Base-by-base conservation (phyloP, 345 rosid species). In the Mangifera indica region DNA sequence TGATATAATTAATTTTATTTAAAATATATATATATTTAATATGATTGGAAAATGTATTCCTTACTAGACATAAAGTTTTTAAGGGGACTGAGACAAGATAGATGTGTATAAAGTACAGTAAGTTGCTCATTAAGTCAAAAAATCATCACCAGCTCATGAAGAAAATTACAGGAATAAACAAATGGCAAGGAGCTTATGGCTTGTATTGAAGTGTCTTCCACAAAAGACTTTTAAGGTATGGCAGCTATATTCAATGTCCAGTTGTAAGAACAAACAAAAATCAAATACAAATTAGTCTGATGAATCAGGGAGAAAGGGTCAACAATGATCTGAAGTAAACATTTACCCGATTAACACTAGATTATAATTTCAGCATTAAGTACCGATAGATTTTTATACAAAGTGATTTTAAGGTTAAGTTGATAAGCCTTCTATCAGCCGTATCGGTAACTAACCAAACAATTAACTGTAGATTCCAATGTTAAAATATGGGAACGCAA, bases 391-490 rank as follows among this genome's bases (percentile, higher is more conserved):
- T 37, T 3, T 5, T 34, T 34, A 34, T 34, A 34, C 40, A 37
- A 37, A 37, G 42, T 37, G 42, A 37, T 37, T 37, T 37, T 42
- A 34, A 17, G 65, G 21, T 15, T 18, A 10, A 21, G 63, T 56
- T 52, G 21, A 32, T 42, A 56, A 17, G 49, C 71, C 5, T 66
- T 58, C 46, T 18, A 32, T 66, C 66, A 74, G 48, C 66, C 24
- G 3, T 10, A 66, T 20, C 70, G 2, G 55, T 7, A 54, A 55
- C 44, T 62, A 20, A 46, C 57, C 63, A 46, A 56, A 73, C 45
- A 34, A 20, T 26, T 5, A 46, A n/a, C 26, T 34, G 20, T 32
- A 32, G 2, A 32, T 32, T 5, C 37, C 2, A 32, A 5, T 32
- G 37, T 32, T 32, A 32, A 32, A 32, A 2, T 2, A 32, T 32